Evolutionary conservation across 306 rosid species (phyloP).

Genomic region (Quillaja saponaria): DNA sequence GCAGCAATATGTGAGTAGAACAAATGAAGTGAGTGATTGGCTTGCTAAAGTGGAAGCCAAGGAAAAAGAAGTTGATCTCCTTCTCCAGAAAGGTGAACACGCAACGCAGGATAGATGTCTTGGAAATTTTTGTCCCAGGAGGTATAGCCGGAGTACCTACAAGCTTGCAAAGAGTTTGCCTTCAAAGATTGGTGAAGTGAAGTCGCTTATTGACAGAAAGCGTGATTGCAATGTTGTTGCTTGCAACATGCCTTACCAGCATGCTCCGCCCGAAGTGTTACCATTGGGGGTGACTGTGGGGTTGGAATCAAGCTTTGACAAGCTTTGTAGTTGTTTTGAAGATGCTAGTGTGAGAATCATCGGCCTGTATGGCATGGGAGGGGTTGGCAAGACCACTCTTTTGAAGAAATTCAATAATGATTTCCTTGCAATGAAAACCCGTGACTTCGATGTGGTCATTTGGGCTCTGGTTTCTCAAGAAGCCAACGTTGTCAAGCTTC

Average conservation of each 20-base stretch:
- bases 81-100: background rate
- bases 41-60: too few species aligned
- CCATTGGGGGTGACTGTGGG: conserved; percentile 6
- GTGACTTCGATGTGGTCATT: conserved; percentile 9
- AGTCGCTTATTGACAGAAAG: background rate
- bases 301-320: too few species aligned
- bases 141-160: conserved; percentile 8
- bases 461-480: conserved; percentile 33
- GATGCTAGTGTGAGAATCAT: conserved; percentile 23
- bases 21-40: too few species aligned
- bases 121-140: conserved; percentile 6
- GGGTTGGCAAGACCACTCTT: too few species aligned
- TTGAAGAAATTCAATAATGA: too few species aligned
- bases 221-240: background rate
- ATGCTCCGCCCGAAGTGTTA: background rate
- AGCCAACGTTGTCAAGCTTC: background rate
- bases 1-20: too few species aligned
- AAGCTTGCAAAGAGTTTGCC: conserved; percentile 6
- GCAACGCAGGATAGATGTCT: background rate
- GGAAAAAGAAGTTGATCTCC: too few species aligned
- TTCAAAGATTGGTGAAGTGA: background rate
- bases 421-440: background rate
- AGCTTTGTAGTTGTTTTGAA: conserved; percentile 19
- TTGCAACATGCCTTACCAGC: background rate
- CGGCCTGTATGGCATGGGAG: background rate